phyloP scores from a whole-genome alignment of 2,329 filamentous ascomycete species.

The Scedosporium minutisporum region DNA sequence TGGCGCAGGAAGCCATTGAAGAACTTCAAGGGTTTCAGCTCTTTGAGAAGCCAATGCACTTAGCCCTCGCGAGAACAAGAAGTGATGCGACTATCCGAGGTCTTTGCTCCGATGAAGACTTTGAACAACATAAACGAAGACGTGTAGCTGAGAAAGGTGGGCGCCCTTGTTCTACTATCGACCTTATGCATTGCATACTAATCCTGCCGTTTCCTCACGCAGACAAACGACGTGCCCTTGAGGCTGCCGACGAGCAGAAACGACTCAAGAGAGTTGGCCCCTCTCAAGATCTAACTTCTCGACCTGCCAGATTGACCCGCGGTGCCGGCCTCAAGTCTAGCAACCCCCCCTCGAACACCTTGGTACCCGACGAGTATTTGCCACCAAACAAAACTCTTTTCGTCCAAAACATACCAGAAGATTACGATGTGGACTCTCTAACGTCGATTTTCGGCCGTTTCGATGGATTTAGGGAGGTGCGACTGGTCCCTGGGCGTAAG shows the following conservation, averaged over 20 bases:
- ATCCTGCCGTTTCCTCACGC: background rate
- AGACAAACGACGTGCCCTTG: constrained; percentile 43
- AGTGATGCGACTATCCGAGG: constrained; percentile 81
- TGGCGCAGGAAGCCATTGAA: constrained; percentile 73
- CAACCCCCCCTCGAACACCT: constrained; percentile 54
- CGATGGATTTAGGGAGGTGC: constrained; percentile 88
- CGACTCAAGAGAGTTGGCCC: constrained; percentile 56
- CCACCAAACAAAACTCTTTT: constrained; percentile 97
- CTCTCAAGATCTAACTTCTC: constrained; percentile 43
- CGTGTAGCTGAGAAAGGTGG: constrained; percentile 83
- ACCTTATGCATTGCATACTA: background rate
- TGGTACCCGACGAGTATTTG: constrained; percentile 94
- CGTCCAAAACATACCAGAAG: constrained; percentile 82
- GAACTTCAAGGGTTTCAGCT: constrained; percentile 88
- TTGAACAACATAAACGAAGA: constrained; percentile 78
- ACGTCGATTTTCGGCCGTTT: constrained; percentile 77
- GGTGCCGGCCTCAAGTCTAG: constrained; percentile 69
- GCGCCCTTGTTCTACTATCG: constrained; percentile 9
- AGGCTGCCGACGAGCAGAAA: constrained; percentile 69
- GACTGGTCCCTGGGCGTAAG: constrained; percentile 73
- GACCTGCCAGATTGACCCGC: constrained; percentile 41
- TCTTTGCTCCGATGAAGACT: constrained; percentile 65
- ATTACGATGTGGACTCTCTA: constrained; percentile 72
- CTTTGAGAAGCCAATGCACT: constrained; percentile 80
- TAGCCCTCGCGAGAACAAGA: constrained; percentile 70